Base-by-base conservation (phyloP, 768 basidiomycete species). In the Podaxis sp. region DNA sequence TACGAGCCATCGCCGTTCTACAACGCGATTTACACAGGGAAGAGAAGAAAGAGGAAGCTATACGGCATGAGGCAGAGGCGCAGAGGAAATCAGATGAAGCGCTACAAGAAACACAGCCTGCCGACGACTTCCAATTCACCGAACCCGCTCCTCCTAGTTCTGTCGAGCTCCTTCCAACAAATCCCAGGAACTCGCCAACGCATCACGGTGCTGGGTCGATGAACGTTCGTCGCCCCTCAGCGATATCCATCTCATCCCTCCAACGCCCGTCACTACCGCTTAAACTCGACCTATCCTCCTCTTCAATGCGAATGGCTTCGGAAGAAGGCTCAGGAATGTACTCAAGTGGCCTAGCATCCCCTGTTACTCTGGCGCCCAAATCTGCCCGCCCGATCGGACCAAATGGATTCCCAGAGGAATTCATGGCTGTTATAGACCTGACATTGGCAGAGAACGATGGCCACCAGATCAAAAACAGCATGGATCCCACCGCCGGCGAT, bases 231-330 rank as follows among this genome's bases (percentile, higher is more conserved):
- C 85, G 92, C 4, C 87, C 83, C 50, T 93, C 91, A 7, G 84
- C 88, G 12, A 90, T 94, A 44, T 92, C 91, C 3, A 80, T 93
- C 40, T 92, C 90, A 11, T 90, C 91, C 4, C 82, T 94, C 11
- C 88, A 90, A 49, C 83, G 91, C 26, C 89, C 87, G 1, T 75
- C 82, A 4, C 80, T 89, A 61, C 89, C 89, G 20, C 84, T 84
- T 58, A 93, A 92, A 67, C 84, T 93, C n/a, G 92, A 94, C 69
- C 79, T 94, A 4, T 90, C 91, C n/a, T 80, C 88, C 1, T 75
- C 86, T 12, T 77, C 86, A 11, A 78, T 92, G 60, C 85, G 86
- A 51, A 80, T 91, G 30, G 75, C 83, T n/a, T 78, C 87, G 0
- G 87, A 88, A 48, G 87, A 89, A 52, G 89, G 91, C 67, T 81